A percentile compares a stretch with the other conserved stretches of the same genome.
Conservation (phyloP, 331 rosid genomes). For the Dryas integrifolia region DNA sequence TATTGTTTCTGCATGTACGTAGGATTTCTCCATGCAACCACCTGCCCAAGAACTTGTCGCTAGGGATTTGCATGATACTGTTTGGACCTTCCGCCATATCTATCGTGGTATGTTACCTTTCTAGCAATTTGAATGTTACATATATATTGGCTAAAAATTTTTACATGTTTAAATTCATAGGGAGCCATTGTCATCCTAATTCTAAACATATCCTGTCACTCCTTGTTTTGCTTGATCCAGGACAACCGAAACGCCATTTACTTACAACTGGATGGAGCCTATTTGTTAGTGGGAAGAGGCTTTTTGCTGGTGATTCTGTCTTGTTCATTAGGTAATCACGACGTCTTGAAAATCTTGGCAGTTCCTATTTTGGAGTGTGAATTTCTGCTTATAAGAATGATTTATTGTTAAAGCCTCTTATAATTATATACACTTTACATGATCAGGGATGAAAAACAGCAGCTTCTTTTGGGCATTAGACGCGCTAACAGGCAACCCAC, state of each 20-base stretch:
- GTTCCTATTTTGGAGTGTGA: not conserved
- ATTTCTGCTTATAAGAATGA: not conserved
- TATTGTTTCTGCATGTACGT: slow-evolving; percentile 18
- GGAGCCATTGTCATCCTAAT: slow-evolving; percentile 4
- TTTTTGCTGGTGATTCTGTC: slow-evolving; percentile 92
- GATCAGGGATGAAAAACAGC: slow-evolving; percentile 89
- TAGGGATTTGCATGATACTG: slow-evolving; percentile 72
- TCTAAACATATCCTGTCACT: slow-evolving; percentile 16
- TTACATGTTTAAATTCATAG: not conserved
- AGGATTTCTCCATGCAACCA: slow-evolving; percentile 85
- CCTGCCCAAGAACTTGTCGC: slow-evolving; percentile 92
- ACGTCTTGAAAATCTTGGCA: slow-evolving; percentile 6
- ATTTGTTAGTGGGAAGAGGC: slow-evolving; percentile 83
- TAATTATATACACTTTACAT: slow-evolving; percentile 18
- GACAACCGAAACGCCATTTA: slow-evolving; percentile 93
- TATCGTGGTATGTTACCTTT: slow-evolving; percentile 54
- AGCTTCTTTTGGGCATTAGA: slow-evolving; percentile 92
- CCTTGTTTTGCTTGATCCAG: slow-evolving; percentile 30
- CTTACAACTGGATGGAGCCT: slow-evolving; percentile 95
- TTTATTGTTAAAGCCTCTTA: not conserved
- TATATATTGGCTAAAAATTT: not conserved
- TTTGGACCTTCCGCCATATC: slow-evolving; percentile 87
- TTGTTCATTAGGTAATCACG: slow-evolving; percentile 72
- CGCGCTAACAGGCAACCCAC: slow-evolving; percentile 88
- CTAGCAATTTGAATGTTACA: slow-evolving; percentile 1